Conservation (phyloP, 805 yeast species). For the Saturnispora hagleri region DNA sequence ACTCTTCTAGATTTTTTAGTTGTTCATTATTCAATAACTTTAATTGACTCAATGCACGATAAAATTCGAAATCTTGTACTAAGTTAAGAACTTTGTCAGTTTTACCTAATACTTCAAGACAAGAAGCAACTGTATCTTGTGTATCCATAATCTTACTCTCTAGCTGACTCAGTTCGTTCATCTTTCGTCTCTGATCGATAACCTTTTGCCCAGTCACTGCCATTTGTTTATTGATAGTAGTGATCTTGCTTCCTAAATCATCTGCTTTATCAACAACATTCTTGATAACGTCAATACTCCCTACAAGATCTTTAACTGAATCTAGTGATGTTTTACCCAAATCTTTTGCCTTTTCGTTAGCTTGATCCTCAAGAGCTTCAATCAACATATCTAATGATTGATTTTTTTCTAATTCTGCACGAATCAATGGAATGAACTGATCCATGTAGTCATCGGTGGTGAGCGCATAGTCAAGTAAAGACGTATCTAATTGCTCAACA, state of each 20-base stretch:
- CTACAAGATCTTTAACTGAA: conserved; percentile 45
- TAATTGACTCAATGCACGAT: conserved; percentile 75
- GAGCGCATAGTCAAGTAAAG: conserved; percentile 29
- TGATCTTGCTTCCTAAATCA: conserved; percentile 45
- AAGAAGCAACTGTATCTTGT: conserved; percentile 53
- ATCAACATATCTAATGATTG: conserved; percentile 50
- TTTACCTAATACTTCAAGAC: conserved; percentile 74
- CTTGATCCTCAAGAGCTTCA: conserved; percentile 44
- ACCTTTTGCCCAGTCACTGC: conserved; percentile 59
- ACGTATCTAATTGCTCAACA: not conserved
- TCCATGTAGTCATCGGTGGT: conserved; percentile 66
- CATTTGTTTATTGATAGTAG: conserved; percentile 47
- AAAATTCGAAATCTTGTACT: conserved; percentile 64
- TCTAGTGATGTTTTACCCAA: conserved; percentile 53
- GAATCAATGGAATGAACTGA: conserved; percentile 68
- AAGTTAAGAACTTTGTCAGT: conserved; percentile 80
- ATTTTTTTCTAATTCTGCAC: conserved; percentile 44
- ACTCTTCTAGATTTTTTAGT: conserved; percentile 52
- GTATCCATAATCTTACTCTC: conserved; percentile 65
- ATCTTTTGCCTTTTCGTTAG: conserved; percentile 52
- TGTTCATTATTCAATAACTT: conserved; percentile 66
- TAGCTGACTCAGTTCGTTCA: conserved; percentile 53
- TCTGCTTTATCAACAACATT: conserved; percentile 50
- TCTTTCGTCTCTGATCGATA: conserved; percentile 49
- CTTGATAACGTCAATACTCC: conserved; percentile 55